Base-by-base conservation (phyloP, 2,329 filamentous ascomycete genomes). In the Ophiostoma ulmi region DNA sequence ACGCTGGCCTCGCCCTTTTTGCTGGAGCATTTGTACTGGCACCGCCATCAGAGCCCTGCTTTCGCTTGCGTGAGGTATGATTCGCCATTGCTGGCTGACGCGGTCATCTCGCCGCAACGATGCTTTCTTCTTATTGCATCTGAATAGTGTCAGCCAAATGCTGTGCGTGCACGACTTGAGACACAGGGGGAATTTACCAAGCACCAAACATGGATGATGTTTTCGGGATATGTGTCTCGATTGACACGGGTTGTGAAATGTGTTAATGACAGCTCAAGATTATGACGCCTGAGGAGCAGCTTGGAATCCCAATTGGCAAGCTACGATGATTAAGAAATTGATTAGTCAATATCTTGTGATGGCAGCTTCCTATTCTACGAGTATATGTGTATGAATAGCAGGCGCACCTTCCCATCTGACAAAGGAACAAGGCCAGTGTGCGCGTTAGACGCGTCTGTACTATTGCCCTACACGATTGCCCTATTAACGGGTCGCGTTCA, bases 381-480 rank as follows among this genome's bases (percentile, higher is more conserved):
- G 7, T 55, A 55, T 22, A 55, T n/a, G 1, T 26, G 26, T 22
- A n/a, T 31, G 31, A 31, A 31, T 31, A 31, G 31, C n/a, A 11
- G n/a, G 6, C 20, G 48, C 52, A 26, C 52, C 22, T 58, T 58
- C 52, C 52, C n/a, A 58, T 26, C 8, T 22, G 48, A 55, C 11
- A 10, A n/a, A 8, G 26, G 22, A 35, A 31, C 31, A 31, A 31
- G 31, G 31, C 4, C 31, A 31, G 31, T 4, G 55, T 61, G 58
- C 58, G 58, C 55, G 26, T 52, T 63, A 63, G 26, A 63, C 58
- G 58, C 58, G 58, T 63, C 58, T 63, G 13, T 11, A 17, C 52
- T 26, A 58, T 58, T n/a, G n/a, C n/a, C n/a, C n/a, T n/a, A n/a
- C n/a, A n/a, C n/a, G n/a, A n/a, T 26, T 22, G 52, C 26, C 20